Conservation (phyloP, 164 flowering plant genomes). For the Brasenia schreberi region DNA sequence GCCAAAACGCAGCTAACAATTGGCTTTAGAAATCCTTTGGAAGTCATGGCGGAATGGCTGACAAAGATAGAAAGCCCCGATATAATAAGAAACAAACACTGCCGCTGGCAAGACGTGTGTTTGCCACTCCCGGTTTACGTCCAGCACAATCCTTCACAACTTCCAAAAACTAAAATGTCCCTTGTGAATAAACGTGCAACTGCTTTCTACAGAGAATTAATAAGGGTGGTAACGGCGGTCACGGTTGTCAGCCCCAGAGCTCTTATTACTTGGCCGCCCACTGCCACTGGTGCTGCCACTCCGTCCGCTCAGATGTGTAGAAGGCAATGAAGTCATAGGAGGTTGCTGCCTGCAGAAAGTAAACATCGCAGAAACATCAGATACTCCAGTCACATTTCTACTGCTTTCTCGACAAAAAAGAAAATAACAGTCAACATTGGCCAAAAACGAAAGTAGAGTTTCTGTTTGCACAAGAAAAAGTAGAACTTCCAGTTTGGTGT, state of each 20-base stretch:
- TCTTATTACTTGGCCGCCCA: slow-evolving; percentile 8
- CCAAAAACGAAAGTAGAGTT: not conserved
- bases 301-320: slow-evolving; percentile 5
- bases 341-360: slow-evolving; percentile 11
- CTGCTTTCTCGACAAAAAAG: not conserved
- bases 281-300: not conserved
- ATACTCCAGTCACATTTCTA: too few relatives aligned
- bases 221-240: slow-evolving; percentile 12
- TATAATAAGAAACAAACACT: too few relatives aligned
- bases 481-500: not conserved
- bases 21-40: too few relatives aligned
- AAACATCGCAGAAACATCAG: not conserved
- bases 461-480: not conserved
- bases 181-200: not conserved
- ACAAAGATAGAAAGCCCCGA: too few relatives aligned
- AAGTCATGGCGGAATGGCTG: too few relatives aligned
- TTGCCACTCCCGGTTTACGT: too few relatives aligned
- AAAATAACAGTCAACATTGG: not conserved
- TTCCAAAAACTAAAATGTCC: too few relatives aligned
- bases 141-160: too few relatives aligned
- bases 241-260: slow-evolving; percentile 5
- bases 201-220: slow-evolving; percentile 4
- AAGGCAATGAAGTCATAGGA: not conserved
- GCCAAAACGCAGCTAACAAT: too few relatives aligned
- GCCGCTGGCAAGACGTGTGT: too few relatives aligned